Percentiles rank a stretch among this genome's conserved stretches.
These are phyloP conservation scores for Vigna nakashimae DNA, from an alignment of 306 rosid genomes.

Conservation along the genomic window DNA sequence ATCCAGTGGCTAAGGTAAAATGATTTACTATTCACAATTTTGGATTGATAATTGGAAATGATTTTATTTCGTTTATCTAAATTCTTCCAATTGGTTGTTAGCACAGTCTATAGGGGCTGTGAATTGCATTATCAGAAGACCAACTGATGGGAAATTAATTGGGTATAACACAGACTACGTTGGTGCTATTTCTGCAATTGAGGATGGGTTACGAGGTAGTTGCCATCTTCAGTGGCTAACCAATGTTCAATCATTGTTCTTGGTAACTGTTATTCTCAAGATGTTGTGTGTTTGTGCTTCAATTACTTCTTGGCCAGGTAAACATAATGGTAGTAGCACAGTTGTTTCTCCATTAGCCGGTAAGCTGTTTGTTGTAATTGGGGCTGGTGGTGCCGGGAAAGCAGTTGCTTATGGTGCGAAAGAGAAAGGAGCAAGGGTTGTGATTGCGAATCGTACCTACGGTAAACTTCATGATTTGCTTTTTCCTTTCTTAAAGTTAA, in stretches of 20 bases:
- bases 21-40: conserved; percentile 25
- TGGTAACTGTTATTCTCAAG: conserved; percentile 23
- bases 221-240: conserved; percentile 32
- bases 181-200: conserved; percentile 91
- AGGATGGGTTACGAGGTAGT: conserved; percentile 82
- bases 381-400: conserved; percentile 97
- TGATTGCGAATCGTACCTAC: conserved; percentile 91
- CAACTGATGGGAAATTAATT: conserved; percentile 80
- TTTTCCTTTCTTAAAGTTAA: conserved; percentile 26
- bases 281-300: background rate
- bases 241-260: conserved; percentile 32
- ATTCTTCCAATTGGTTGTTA: conserved; percentile 36
- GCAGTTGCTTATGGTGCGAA: conserved; percentile 97
- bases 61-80: conserved; percentile 22
- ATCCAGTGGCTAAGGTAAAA: conserved; percentile 89
- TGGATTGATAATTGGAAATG: conserved; percentile 30
- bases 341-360: conserved; percentile 80
- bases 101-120: conserved; percentile 96
- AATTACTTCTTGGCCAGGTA: conserved; percentile 52
- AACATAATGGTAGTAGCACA: conserved; percentile 46
- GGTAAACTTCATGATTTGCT: conserved; percentile 55
- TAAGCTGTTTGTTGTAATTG: conserved; percentile 83
- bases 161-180: conserved; percentile 88
- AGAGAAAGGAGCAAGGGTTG: conserved; percentile 88
- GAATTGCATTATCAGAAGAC: conserved; percentile 77